phyloP scores from a whole-genome alignment of 371 early-diverging fungal species.

The Mortierella sp. region DNA sequence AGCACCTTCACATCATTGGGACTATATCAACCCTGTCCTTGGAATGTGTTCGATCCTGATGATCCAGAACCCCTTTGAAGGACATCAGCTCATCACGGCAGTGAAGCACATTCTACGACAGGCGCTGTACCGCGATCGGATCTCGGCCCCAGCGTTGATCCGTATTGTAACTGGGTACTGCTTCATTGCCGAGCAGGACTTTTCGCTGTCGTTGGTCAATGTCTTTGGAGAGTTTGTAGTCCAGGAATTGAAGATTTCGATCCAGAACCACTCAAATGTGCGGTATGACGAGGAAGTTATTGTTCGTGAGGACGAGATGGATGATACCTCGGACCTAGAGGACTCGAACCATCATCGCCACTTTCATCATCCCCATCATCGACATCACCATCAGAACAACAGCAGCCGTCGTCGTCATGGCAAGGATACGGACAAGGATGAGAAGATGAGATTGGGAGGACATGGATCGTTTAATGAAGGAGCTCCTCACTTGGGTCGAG shows the following conservation, averaged over 20 bases:
- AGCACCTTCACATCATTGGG: constrained; percentile 21
- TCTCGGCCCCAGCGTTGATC: constrained; percentile 37
- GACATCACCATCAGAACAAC: not conserved
- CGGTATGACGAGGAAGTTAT: constrained; percentile 13
- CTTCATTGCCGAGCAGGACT: constrained; percentile 50
- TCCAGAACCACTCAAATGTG: constrained; percentile 26
- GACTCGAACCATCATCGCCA: not conserved
- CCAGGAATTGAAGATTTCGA: constrained; percentile 41
- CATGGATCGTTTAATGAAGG: not conserved
- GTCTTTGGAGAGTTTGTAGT: constrained; percentile 56
- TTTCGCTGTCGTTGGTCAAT: constrained; percentile 41
- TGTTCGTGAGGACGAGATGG: constrained; percentile 12
- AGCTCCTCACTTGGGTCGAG: constrained; percentile 16
- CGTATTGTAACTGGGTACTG: constrained; percentile 53
- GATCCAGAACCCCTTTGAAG: constrained; percentile 48
- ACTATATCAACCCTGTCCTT: constrained; percentile 41
- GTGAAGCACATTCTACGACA: constrained; percentile 45
- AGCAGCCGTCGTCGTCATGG: not conserved
- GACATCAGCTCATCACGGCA: constrained; percentile 35
- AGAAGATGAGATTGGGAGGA: constrained; percentile 5
- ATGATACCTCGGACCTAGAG: not conserved
- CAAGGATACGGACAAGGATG: constrained; percentile 11
- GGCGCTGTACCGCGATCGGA: constrained; percentile 48
- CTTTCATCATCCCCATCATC: not conserved
- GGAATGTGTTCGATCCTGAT: constrained; percentile 50